Base-by-base conservation (phyloP, 805 yeast species). In the Wickerhamiella qilinensis region DNA sequence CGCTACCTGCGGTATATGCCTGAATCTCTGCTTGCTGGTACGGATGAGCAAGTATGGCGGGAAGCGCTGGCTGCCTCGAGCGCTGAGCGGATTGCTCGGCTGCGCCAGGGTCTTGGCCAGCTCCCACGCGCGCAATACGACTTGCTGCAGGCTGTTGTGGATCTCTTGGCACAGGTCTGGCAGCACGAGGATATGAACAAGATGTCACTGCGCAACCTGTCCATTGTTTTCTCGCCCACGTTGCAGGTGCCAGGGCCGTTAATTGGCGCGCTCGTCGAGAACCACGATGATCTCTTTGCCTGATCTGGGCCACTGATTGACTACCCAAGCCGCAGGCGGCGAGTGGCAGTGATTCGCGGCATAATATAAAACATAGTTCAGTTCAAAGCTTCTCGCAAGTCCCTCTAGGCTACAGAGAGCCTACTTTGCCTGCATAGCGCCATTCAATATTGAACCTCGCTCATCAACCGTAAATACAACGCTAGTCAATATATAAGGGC, bases 181-280 rank as follows among this genome's bases (percentile, higher is more conserved):
- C 64, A 69, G 32, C 69, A 76, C 48, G 68, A 65, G 43, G 69
- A 69, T 12, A 58, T 62, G 42, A 88, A 86, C 60, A 76, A 84
- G 57, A 88, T 88, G 98, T 79, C 77, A 42, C 59, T 80, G 42
- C 66, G 80, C 46, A 88, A 91, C 50, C 47, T 75, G 38, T 75
- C 84, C 50, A 81, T 81, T 53, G 91, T 81, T 4, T 80, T 81
- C 52, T 79, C 83, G 4, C 91, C 93, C 2, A 81, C 93, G 1
- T 62, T 81, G 46, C 76, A 76, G 45, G 62, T 82, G 35, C 72
- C 86, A 1, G 64, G 75, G 14, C 74, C 70, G 38, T 64, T 78
- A 9, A 60, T 81, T 32, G 66, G 67, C 30, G 67, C 72, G 12
- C 67, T 79, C 38, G 63, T 81, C 40, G 69, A 68, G 32, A 82